Evolutionary conservation across 495 filamentous ascomycete species (phyloP), one percentile per base, ranked within the genome.

Genomic region (Hypoxylon cercidicola): DNA sequence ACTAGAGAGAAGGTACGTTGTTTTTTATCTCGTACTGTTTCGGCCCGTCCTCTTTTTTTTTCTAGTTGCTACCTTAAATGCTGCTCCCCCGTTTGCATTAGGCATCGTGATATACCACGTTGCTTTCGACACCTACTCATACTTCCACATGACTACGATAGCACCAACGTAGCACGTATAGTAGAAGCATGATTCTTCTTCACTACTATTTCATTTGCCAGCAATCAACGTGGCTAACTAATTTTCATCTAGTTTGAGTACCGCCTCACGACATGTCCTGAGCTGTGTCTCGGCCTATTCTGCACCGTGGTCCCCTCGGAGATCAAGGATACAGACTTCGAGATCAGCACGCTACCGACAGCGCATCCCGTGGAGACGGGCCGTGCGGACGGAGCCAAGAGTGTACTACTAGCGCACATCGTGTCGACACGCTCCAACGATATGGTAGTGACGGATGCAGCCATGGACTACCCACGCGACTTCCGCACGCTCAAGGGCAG

Each of bases 211-310:
- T 35, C 48, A 55, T 52, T 55, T 21, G 52, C 10, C 44, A 43
- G 32, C 16, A 53, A 21, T 10, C 15, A 20, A 35, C 37, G 25
- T 7, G 34, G 11, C 21, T 55, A 20, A 16, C 56, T 64, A 48
- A 68, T 35, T 35, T 21, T 3, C 45, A 19, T 2, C 16, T 34
- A 97, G 94, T 89, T 97, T 66, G 77, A 83, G 21, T 97, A 97
- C 72, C 91, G 93, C 51, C 87, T 98, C 13, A 84, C 82, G 13
- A 81, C 79, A 65, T 94, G 90, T 70, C 86, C 89, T n/a, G 89
- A 93, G 66, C 84, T 97, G 37, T 88, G 84, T 70, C 75, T 95
- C 39, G 94, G 94, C 28, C 78, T 98, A 57, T 97, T 89, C 77
- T 90, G 85, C 60, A 89, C 81, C 41, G 80, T 87, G 25, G 70